A percentile compares a stretch with the other conserved stretches of the same genome.
Evolutionary conservation across 1,284 basidiomycete species (phyloP).

Genomic region (Cutaneotrichosporon spelunceum): DNA sequence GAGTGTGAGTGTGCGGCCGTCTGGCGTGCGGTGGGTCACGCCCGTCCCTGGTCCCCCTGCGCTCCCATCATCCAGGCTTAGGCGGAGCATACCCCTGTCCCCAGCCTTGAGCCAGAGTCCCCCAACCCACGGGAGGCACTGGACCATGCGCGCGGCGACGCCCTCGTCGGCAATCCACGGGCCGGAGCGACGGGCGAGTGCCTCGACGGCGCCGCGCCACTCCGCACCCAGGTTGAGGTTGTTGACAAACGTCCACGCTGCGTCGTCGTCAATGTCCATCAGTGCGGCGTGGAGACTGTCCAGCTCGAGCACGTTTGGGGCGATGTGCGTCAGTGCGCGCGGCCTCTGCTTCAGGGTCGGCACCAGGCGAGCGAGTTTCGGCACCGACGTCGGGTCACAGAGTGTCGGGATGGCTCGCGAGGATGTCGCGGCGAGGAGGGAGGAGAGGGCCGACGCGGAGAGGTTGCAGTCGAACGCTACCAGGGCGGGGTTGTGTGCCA

Average conservation of each 20-base stretch:
- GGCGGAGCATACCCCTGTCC: constrained; percentile 52
- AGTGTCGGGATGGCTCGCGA: constrained; percentile 42
- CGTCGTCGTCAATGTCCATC: constrained; percentile 8
- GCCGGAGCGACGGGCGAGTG: constrained; percentile 30
- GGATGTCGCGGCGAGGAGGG: constrained; percentile 52
- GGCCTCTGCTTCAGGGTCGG: constrained; percentile 58
- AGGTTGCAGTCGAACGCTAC: constrained; percentile 83
- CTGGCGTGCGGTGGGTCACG: constrained; percentile 49
- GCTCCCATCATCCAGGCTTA: constrained; percentile 43
- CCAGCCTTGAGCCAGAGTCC: constrained; percentile 81
- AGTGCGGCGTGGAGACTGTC: constrained; percentile 59
- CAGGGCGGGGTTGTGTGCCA: constrained; percentile 57
- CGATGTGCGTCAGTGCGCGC: constrained; percentile 60
- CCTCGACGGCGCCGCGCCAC: constrained; percentile 64
- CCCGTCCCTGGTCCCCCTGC: constrained; percentile 45
- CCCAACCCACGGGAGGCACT: constrained; percentile 74
- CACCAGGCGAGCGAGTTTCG: constrained; percentile 70
- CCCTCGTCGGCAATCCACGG: constrained; percentile 53
- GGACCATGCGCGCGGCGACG: constrained; percentile 70
- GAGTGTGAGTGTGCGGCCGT: constrained; percentile 55
- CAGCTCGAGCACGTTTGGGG: constrained; percentile 78
- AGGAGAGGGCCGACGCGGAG: constrained; percentile 57
- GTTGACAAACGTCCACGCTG: constrained; percentile 55
- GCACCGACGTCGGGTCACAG: constrained; percentile 77
- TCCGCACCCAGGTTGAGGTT: constrained; percentile 60